These are phyloP conservation scores for Kuraishia ogatae DNA, from an alignment of 805 yeast species.

Conservation along the genomic window DNA sequence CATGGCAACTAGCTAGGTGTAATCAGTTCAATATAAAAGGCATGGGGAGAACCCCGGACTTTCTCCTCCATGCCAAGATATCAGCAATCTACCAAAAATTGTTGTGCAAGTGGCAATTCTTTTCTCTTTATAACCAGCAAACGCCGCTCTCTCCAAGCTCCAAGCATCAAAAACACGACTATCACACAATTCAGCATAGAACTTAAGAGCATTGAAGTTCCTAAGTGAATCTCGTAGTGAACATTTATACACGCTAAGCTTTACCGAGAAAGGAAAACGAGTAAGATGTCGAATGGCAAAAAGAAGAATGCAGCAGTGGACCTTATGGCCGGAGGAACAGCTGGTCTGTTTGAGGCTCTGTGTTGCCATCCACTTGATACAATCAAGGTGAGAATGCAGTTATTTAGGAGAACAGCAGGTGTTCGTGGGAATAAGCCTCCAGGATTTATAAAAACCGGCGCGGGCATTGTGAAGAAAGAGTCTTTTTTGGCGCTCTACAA, in stretches of 20 bases:
- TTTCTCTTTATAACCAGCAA: background rate
- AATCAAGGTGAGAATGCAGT: constrained; percentile 94
- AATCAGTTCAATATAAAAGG: background rate
- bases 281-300: constrained; percentile 2
- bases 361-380: constrained; percentile 98
- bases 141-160: background rate
- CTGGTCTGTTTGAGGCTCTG: constrained; percentile 95
- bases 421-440: constrained; percentile 50
- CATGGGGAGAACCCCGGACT: background rate
- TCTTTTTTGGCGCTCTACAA: constrained; percentile 82
- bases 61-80: background rate
- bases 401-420: constrained; percentile 61
- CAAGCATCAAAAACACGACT: background rate
- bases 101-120: background rate
- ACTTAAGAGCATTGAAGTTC: no score
- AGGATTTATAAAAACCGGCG: constrained; percentile 81
- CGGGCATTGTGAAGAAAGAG: constrained; percentile 67
- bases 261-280: background rate
- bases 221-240: background rate
- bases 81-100: background rate
- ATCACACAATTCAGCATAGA: background rate
- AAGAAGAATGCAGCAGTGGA: constrained; percentile 45
- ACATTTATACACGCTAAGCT: background rate
- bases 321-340: constrained; percentile 90
- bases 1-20: background rate